phyloP scores from a whole-genome alignment of 1,284 basidiomycete genomes.

The Ustilago crameri region DNA sequence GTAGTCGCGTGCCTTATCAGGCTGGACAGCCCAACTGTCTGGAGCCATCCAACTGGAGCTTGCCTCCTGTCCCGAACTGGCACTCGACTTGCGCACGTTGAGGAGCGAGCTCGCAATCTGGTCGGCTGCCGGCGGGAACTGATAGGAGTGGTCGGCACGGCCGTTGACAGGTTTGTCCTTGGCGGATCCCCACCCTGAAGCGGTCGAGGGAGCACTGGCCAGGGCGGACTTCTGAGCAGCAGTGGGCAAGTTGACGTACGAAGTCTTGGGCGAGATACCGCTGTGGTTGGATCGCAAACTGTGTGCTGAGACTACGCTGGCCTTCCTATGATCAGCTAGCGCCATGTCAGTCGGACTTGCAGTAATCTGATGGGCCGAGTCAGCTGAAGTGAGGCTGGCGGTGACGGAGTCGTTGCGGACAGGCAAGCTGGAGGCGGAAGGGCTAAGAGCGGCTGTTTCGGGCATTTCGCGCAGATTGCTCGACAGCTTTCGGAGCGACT shows the following conservation, averaged over 20 bases:
- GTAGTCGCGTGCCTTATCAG: conserved; percentile 48
- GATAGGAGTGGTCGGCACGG: conserved; percentile 43
- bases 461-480: conserved; percentile 36
- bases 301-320: conserved; percentile 42
- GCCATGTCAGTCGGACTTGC: conserved; percentile 7
- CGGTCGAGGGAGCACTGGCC: conserved; percentile 6
- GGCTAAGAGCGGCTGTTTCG: conserved; percentile 7
- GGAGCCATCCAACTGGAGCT: conserved; percentile 66
- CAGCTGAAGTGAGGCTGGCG: conserved; percentile 6
- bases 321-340: conserved; percentile 40
- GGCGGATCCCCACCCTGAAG: conserved; percentile 17
- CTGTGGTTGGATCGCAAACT: conserved; percentile 50
- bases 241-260: conserved; percentile 43
- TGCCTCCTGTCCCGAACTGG: conserved; percentile 47
- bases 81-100: conserved; percentile 50
- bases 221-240: conserved; percentile 21
- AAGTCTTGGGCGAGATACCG: conserved; percentile 61
- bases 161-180: conserved; percentile 25
- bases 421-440: conserved; percentile 20
- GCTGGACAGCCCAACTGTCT: conserved; percentile 67
- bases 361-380: conserved; percentile 18
- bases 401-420: conserved; percentile 22
- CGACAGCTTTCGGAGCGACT: conserved; percentile 46
- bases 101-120: conserved; percentile 14
- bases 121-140: conserved; percentile 44